Base-by-base conservation (phyloP, 2,329 filamentous ascomycete genomes). In the Cercospora sp. region DNA sequence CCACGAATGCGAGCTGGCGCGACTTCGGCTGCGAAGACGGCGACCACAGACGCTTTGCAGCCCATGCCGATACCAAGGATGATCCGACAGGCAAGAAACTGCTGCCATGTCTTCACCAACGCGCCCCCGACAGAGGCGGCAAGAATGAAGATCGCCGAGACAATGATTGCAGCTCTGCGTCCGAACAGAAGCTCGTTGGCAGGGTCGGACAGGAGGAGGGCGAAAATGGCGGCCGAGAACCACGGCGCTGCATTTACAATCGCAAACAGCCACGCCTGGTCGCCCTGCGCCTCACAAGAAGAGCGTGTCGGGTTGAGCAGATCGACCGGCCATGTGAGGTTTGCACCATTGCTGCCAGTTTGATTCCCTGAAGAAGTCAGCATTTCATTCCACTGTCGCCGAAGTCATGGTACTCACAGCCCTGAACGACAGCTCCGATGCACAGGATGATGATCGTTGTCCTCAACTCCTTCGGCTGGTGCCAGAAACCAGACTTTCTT, bases 51-150 rank as follows among this genome's bases (percentile, higher is more conserved):
- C 7, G 76, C 78, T 62, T 79, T 78, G 23, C 72, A 72, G 1
- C 77, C 77, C 75, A 78, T 78, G 30, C 77, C 77, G 26, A 78
- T 73, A 3, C 77, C 77, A 23, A 78, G 71, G 6, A 78, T 64
- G 36, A 77, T 68, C 5, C 78, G 75, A 68, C 74, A 78, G 28
- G 64, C 73, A 3, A 79, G 69, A 4, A 79, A 68, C 45, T 74
- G 62, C 36, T 71, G 67, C 74, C 75, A 77, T 45, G 68, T 77
- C 18, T 68, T 26, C 1, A 73, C 72, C 36, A 72, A 74, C 5
- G 75, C 77, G 28, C 73, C 70, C 0, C 74, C 77, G 63, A 79
- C 75, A 48, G 73, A 70, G 2, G 76, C 70, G 4, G 73, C 75
- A 23, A 79, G 69, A 48, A 74, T 77, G 51, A 78, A 69, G 1